Percentiles rank a stretch among this genome's conserved stretches.
Evolutionary conservation across 179 eudicot species (phyloP).

Genomic region (Nepenthes alata): DNA sequence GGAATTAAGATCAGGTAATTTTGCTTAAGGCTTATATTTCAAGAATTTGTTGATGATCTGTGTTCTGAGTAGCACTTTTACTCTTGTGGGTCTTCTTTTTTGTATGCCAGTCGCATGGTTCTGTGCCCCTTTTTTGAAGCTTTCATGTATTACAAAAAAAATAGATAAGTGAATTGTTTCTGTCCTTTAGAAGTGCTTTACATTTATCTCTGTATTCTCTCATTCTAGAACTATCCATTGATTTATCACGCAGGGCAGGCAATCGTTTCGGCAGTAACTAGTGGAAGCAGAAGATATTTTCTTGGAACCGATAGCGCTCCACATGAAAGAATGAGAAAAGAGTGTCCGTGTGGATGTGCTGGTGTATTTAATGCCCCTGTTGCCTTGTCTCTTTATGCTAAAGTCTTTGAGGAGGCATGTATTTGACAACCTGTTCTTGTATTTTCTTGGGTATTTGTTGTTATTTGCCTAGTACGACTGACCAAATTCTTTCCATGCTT

Average conservation of each 20-base stretch:
- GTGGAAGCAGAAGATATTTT: slow-evolving; percentile 78
- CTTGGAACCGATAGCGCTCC: slow-evolving; percentile 98
- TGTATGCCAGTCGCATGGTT: too few species aligned
- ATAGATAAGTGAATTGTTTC: not conserved
- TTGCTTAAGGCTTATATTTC: too few species aligned
- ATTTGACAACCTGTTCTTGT: too few species aligned
- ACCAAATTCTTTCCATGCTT: too few species aligned
- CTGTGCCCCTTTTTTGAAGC: too few species aligned
- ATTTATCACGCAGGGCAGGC: slow-evolving; percentile 46
- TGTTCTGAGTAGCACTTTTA: too few species aligned
- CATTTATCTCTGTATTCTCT: not conserved
- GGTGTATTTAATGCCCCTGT: slow-evolving; percentile 86
- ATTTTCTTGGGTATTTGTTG: too few species aligned
- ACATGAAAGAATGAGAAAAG: slow-evolving; percentile 70
- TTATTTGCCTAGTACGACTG: too few species aligned
- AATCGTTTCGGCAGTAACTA: slow-evolving; percentile 76
- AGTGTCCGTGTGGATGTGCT: slow-evolving; percentile 87
- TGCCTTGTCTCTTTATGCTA: slow-evolving; percentile 76
- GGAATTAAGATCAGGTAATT: too few species aligned
- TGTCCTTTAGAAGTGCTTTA: not conserved
- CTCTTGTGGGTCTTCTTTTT: too few species aligned
- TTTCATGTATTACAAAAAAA: too few species aligned
- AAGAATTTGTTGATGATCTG: too few species aligned
- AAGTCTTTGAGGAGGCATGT: slow-evolving; percentile 81
- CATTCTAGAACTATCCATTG: not conserved